Evolutionary conservation across 306 rosid species (phyloP).

Genomic region (Cucumis melo): DNA sequence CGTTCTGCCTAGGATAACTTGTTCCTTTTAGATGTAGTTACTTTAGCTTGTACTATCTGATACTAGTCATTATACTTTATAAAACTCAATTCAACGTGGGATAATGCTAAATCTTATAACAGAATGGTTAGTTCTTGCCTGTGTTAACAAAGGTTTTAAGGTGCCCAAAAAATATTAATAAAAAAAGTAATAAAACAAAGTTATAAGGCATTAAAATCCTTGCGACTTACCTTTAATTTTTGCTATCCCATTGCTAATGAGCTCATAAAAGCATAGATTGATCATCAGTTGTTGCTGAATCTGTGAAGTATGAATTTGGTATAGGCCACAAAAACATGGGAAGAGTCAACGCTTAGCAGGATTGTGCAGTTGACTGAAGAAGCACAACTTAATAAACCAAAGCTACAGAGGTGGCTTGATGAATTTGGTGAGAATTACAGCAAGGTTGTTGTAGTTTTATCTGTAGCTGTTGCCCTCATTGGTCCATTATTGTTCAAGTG

Average conservation of each 20-base stretch:
- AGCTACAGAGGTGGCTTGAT: conserved; percentile 96
- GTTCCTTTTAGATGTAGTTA: not conserved
- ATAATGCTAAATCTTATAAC: not conserved
- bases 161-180: no score
- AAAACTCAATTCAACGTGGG: not conserved
- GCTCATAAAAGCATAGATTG: conserved; percentile 11
- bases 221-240: not conserved
- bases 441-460: conserved; percentile 80
- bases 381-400: conserved; percentile 81
- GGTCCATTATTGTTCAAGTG: conserved; percentile 91
- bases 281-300: conserved; percentile 1
- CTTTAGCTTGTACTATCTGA: not conserved
- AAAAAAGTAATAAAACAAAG: no score
- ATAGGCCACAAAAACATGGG: conserved; percentile 78
- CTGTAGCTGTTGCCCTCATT: conserved; percentile 66
- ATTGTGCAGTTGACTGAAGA: conserved; percentile 97
- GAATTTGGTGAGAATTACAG: conserved; percentile 94
- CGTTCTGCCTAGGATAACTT: not conserved
- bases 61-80: not conserved
- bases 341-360: conserved; percentile 77
- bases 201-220: not conserved
- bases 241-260: conserved; percentile 13
- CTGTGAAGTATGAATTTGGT: conserved; percentile 13
- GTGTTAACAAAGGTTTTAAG: not conserved
- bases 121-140: not conserved